Conservation (phyloP, 164 flowering plant genomes). For the Chimonanthus salicifolius region DNA sequence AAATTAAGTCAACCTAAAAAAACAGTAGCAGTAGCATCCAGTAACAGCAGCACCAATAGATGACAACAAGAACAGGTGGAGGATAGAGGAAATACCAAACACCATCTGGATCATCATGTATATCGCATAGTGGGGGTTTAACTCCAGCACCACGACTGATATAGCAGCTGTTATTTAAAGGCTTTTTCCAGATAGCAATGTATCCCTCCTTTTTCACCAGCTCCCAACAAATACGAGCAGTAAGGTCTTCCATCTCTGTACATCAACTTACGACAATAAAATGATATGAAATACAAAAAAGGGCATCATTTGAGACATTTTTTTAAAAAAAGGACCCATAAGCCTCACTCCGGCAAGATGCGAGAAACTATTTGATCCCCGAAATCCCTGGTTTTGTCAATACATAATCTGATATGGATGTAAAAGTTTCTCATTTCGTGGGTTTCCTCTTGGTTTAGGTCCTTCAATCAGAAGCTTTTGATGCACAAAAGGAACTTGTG, state of each 20-base stretch:
- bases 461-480: too few species aligned
- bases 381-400: too few species aligned
- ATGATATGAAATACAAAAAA: neutral
- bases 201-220: conserved; percentile 83
- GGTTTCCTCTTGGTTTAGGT: too few species aligned
- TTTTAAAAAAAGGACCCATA: too few species aligned
- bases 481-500: too few species aligned
- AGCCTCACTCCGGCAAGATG: too few species aligned
- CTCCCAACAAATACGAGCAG: conserved; percentile 73
- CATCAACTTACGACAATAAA: neutral
- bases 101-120: conserved; percentile 68
- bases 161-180: conserved; percentile 70
- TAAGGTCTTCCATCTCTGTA: conserved; percentile 74
- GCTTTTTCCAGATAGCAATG: conserved; percentile 81
- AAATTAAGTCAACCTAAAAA: too few species aligned
- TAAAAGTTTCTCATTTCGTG: too few species aligned
- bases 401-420: too few species aligned
- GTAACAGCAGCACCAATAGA: neutral
- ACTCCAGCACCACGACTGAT: conserved; percentile 47
- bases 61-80: neutral
- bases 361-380: too few species aligned
- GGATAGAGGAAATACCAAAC: conserved; percentile 52
- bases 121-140: conserved; percentile 68
- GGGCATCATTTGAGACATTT: neutral
- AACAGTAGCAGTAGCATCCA: too few species aligned